A percentile compares a stretch with the other conserved stretches of the same genome.
Evolutionary conservation across 306 rosid species (phyloP).

Genomic region (Senna siamea): DNA sequence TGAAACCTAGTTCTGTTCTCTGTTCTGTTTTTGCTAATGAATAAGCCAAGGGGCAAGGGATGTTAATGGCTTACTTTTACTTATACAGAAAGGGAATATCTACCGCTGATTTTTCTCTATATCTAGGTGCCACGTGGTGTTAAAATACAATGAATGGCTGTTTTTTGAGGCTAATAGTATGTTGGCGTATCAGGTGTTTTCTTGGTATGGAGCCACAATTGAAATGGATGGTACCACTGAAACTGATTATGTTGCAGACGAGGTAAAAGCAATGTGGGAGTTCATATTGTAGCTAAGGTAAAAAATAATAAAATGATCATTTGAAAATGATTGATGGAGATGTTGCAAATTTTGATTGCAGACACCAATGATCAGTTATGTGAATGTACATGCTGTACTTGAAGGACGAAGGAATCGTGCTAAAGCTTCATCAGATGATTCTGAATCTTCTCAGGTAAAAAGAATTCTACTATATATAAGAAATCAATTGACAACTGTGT

Average conservation of each 20-base stretch:
- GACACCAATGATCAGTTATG: conserved; percentile 95
- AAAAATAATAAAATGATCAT: neutral
- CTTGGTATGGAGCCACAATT: conserved; percentile 93
- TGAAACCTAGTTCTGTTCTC: neutral
- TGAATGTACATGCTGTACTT: conserved; percentile 88
- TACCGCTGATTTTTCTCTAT: neutral
- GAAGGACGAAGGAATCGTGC: conserved; percentile 88
- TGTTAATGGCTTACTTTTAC: neutral
- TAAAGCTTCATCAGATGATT: conserved; percentile 64
- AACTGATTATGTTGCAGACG: conserved; percentile 88
- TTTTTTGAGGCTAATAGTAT: neutral
- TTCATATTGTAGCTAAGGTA: neutral
- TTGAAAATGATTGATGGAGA: conserved; percentile 25
- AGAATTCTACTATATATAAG: too few species aligned
- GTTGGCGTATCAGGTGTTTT: conserved; percentile 62
- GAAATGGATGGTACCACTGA: conserved; percentile 93
- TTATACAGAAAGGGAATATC: neutral
- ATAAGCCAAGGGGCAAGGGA: neutral
- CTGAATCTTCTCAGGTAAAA: conserved; percentile 65
- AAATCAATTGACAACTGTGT: too few species aligned
- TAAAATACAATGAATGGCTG: neutral
- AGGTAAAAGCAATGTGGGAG: conserved; percentile 50
- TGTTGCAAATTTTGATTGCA: conserved; percentile 38
- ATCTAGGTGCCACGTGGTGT: neutral
- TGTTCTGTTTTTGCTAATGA: neutral